A percentile compares a stretch with the other conserved stretches of the same genome.
These are phyloP conservation scores for Elsinoe arachidis DNA, from an alignment of 2,329 filamentous ascomycete species.

Conservation along the genomic window DNA sequence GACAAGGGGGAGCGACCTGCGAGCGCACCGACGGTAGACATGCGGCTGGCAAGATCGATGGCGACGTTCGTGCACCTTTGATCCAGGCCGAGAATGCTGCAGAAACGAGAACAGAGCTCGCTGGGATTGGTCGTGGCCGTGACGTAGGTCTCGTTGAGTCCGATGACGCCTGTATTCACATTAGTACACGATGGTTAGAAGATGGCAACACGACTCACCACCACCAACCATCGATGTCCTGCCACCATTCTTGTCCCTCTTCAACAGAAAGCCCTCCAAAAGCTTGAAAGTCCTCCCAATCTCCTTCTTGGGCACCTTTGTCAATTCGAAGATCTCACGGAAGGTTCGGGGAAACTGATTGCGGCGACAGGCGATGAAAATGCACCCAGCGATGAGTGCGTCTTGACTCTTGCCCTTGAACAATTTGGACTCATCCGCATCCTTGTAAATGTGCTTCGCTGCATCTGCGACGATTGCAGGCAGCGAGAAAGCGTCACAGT, in stretches of 20 bases:
- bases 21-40: conserved; percentile 67
- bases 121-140: conserved; percentile 23
- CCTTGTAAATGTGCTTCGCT: conserved; percentile 91
- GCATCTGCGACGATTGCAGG: conserved; percentile 75
- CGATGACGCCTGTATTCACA: conserved; percentile 21
- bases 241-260: conserved; percentile 53
- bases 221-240: conserved; percentile 29
- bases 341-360: conserved; percentile 82
- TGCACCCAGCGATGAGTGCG: conserved; percentile 87
- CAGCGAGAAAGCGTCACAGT: conserved; percentile 78
- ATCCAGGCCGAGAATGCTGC: conserved; percentile 68
- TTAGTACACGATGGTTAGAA: neutral
- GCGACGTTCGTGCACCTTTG: conserved; percentile 73
- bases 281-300: conserved; percentile 93
- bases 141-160: conserved; percentile 17
- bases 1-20: conserved; percentile 91
- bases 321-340: conserved; percentile 86
- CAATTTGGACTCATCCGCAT: conserved; percentile 82
- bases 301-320: conserved; percentile 92
- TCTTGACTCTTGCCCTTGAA: conserved; percentile 96
- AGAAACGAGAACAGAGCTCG: conserved; percentile 75
- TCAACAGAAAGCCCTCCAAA: conserved; percentile 78
- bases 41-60: conserved; percentile 66
- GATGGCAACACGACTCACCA: conserved; percentile 37
- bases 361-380: conserved; percentile 95